Conservation (phyloP, 208 protist species). For the Leishmania mexicana region DNA sequence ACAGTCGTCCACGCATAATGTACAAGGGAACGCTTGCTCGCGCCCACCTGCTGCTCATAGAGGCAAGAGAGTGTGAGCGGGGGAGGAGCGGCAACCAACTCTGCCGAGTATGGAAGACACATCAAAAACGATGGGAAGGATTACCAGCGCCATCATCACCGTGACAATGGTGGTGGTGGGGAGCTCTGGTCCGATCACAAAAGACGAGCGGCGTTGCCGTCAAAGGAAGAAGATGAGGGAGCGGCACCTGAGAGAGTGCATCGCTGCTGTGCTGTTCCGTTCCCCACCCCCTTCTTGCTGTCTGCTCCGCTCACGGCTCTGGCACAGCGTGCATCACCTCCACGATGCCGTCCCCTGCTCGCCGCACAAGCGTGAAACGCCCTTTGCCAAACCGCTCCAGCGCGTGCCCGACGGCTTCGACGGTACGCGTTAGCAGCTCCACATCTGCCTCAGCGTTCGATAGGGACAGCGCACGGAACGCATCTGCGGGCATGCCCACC, state of each 20-base stretch:
- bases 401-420: conserved; percentile 43
- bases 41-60: no score
- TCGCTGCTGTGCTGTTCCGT: neutral
- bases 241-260: neutral
- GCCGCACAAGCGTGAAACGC: conserved; percentile 44
- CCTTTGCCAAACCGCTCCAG: conserved; percentile 60
- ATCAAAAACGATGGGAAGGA: neutral
- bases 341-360: conserved; percentile 39
- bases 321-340: conserved; percentile 46
- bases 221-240: neutral
- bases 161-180: neutral
- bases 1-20: neutral
- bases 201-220: neutral
- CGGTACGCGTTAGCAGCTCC: conserved; percentile 33
- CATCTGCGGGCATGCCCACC: conserved; percentile 52
- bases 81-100: neutral
- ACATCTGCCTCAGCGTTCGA: conserved; percentile 33
- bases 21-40: neutral
- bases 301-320: neutral
- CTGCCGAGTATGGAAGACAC: neutral
- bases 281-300: neutral
- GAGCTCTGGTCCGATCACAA: neutral
- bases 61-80: neutral
- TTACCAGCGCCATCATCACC: neutral
- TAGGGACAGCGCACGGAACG: conserved; percentile 48